Evolutionary conservation across 192 early-diverging fungal genomes (phyloP), one percentile per base, ranked within the genome.

Genomic region (Phlyctochytrium arcticum): DNA sequence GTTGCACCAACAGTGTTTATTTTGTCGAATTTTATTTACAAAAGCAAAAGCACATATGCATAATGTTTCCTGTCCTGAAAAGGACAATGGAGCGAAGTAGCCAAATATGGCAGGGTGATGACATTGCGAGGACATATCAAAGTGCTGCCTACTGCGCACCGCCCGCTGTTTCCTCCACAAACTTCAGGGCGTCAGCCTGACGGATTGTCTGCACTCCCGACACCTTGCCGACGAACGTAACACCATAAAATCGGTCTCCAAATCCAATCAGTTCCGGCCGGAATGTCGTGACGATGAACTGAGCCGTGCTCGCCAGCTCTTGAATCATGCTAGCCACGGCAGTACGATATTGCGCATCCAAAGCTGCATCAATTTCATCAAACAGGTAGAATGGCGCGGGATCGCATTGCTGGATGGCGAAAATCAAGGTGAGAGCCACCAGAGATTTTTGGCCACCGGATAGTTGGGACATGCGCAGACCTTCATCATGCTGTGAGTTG

Each of bases 361-460:
- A 78, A 39, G 95, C 95, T 34, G 96, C 94, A 76, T 99, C 96
- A 78, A 99, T 99, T 76, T 99, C 96, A 80, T 99, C 96, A 86
- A 99, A 99, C 58, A 99, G 79, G 64, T 99, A 99, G 75, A 99
- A 99, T 8, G 96, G 96, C 51, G 96, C 96, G 21, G 95, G 96
- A 57, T 99, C 96, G 76, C 92, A 99, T 63, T 87, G 83, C 75
- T 99, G 96, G 65, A 99, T 99, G 0, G 96, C 92, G 80, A 99
- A 99, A 47, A 99, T 99, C 21, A 99, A 74, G 8, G 94, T 91
- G 44, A 99, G 82, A 1, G 96, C 96, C 6, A 99, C 96, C 24
- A 99, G 81, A 37, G 93, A 94, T 68, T 99, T 99, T 83, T 99
- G 96, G 4, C 96, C 96, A 31, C 96, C 96, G 6, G 92, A 94